phyloP scores from a whole-genome alignment of 345 rosid genomes.

The Acer campestre region DNA sequence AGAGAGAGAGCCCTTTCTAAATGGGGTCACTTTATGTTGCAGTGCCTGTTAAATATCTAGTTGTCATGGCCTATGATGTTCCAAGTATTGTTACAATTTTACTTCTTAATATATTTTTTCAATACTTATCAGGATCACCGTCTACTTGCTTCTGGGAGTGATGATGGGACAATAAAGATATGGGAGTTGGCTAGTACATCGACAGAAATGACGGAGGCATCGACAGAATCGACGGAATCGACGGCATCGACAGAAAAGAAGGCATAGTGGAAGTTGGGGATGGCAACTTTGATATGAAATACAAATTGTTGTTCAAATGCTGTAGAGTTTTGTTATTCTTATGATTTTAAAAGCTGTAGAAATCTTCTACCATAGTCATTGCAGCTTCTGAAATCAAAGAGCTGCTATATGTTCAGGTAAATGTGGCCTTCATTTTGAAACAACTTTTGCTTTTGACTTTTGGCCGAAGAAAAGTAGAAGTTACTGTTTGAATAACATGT shows the following conservation, averaged over 20 bases:
- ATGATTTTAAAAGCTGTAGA: conserved; percentile 13
- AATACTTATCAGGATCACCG: conserved; percentile 45
- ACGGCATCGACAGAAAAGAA: conserved; percentile 46
- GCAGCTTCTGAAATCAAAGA: background rate
- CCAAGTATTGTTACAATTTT: background rate
- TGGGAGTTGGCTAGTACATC: conserved; percentile 53
- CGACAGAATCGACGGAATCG: too few species aligned
- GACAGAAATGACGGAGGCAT: conserved; percentile 32
- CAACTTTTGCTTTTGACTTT: background rate
- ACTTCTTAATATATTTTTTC: background rate
- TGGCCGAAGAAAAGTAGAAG: background rate
- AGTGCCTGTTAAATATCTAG: background rate
- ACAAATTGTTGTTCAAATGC: background rate
- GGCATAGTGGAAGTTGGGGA: conserved; percentile 63
- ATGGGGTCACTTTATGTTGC: background rate
- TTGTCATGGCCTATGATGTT: background rate
- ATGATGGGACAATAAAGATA: conserved; percentile 75
- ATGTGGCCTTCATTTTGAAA: background rate
- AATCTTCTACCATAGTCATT: background rate
- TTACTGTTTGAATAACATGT: too few species aligned
- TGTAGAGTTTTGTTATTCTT: background rate
- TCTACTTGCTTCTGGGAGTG: conserved; percentile 83
- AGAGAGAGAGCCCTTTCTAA: background rate
- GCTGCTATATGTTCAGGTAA: background rate
- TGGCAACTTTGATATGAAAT: conserved; percentile 39